Evolutionary conservation across 306 rosid species (phyloP).

Genomic region (Begonia peltatifolia): DNA sequence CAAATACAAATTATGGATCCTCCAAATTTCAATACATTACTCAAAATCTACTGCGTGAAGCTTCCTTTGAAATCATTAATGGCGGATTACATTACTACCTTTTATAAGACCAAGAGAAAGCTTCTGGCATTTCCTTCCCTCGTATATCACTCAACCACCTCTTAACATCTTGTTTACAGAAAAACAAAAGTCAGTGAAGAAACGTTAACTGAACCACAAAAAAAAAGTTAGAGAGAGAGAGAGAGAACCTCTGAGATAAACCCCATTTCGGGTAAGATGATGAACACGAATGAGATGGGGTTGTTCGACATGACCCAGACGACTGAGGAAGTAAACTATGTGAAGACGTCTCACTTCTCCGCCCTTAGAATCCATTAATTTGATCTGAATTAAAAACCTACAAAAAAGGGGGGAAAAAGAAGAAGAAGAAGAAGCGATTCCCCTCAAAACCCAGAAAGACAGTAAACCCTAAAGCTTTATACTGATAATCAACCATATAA

Average conservation of each 20-base stretch:
- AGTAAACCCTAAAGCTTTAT: neutral
- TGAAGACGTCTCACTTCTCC: conserved; percentile 56
- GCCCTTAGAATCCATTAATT: conserved; percentile 3
- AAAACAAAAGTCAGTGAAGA: neutral
- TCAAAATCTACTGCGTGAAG: neutral
- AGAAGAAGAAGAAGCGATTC: neutral
- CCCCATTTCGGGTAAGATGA: conserved; percentile 46
- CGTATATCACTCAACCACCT: conserved; percentile 68
- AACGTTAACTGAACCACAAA: neutral
- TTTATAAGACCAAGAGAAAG: conserved; percentile 75
- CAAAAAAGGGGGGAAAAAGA: neutral
- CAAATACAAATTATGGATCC: conserved; percentile 9
- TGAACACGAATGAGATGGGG: conserved; percentile 80
- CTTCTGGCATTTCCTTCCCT: conserved; percentile 56
- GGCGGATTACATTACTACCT: conserved; percentile 25
- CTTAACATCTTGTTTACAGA: conserved; percentile 39
- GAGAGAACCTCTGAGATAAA: conserved; percentile 55
- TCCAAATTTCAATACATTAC: neutral
- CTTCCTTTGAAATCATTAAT: neutral
- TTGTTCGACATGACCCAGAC: conserved; percentile 40
- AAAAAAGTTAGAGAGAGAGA: neutral
- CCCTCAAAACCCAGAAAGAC: neutral
- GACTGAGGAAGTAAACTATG: conserved; percentile 54
- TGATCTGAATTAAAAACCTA: neutral
- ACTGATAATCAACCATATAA: too few species aligned